A percentile compares a stretch with the other conserved stretches of the same genome.
Evolutionary conservation across 2,329 filamentous ascomycete genomes (phyloP).

Genomic region (Aspergillus quadricinctus): DNA sequence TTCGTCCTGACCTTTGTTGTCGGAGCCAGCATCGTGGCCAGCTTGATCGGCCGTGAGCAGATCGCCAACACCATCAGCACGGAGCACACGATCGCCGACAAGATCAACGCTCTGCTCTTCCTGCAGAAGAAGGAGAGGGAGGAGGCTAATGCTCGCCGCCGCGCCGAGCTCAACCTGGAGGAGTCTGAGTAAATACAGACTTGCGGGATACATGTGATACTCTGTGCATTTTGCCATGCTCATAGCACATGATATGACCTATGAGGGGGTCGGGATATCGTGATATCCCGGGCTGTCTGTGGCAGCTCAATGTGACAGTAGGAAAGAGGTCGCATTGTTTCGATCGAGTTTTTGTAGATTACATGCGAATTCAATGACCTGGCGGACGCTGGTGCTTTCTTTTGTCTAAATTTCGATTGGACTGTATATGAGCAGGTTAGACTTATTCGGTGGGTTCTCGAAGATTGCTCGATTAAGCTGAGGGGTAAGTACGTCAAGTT

Average conservation of each 20-base stretch:
- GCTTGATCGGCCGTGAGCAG: slow-evolving; percentile 76
- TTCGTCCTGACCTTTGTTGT: slow-evolving; percentile 91
- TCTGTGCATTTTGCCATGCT: background rate
- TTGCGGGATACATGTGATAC: background rate
- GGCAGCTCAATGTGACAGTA: slow-evolving; percentile 13
- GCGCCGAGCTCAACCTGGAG: slow-evolving; percentile 25
- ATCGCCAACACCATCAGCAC: slow-evolving; percentile 46
- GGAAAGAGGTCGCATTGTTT: slow-evolving; percentile 21
- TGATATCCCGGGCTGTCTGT: background rate
- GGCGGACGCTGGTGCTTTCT: slow-evolving; percentile 22
- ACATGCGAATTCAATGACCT: slow-evolving; percentile 29
- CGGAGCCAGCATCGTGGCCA: slow-evolving; percentile 74
- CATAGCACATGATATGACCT: background rate
- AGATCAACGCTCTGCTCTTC: slow-evolving; percentile 51
- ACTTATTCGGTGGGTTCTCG: background rate
- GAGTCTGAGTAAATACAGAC: slow-evolving; percentile 29
- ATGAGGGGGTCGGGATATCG: background rate
- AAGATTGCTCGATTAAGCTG: background rate
- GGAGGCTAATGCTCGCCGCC: slow-evolving; percentile 36
- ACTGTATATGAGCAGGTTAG: background rate
- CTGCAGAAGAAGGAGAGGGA: slow-evolving; percentile 45
- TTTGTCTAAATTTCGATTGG: slow-evolving; percentile 21
- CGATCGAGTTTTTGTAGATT: slow-evolving; percentile 32
- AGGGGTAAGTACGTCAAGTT: background rate
- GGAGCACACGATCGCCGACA: slow-evolving; percentile 42